Conservation (phyloP, 331 rosid genomes). For the Pyrus hybrid region DNA sequence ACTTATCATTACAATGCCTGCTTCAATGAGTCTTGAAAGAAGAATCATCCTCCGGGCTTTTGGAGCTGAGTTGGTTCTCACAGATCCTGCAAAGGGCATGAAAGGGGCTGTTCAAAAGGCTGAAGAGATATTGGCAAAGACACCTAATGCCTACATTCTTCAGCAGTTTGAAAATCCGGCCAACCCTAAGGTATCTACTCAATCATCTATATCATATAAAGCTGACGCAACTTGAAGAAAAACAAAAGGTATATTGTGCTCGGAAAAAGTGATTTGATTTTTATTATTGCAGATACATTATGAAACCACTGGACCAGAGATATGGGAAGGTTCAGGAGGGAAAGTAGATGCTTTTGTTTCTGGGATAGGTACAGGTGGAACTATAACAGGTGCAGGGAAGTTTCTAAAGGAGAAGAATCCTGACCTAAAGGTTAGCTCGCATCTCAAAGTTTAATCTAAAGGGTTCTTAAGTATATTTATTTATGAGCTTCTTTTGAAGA, state of each 20-base stretch:
- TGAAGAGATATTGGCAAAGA: slow-evolving; percentile 47
- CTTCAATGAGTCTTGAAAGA: slow-evolving; percentile 67
- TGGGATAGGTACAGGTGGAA: slow-evolving; percentile 78
- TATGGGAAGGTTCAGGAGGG: slow-evolving; percentile 57
- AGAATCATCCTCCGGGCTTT: slow-evolving; percentile 54
- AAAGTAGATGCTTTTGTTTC: slow-evolving; percentile 53
- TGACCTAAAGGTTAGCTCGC: slow-evolving; percentile 37
- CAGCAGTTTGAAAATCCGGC: slow-evolving; percentile 72
- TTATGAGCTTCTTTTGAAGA: background rate
- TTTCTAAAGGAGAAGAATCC: slow-evolving; percentile 66
- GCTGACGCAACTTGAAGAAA: background rate
- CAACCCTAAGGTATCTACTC: slow-evolving; percentile 51
- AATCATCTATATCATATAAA: background rate
- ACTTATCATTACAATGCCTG: slow-evolving; percentile 64
- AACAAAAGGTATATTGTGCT: background rate
- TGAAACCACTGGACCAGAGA: slow-evolving; percentile 81
- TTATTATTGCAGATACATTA: slow-evolving; percentile 43
- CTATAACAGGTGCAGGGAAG: slow-evolving; percentile 65
- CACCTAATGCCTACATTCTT: slow-evolving; percentile 57
- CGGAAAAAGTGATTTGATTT: background rate
- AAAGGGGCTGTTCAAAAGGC: slow-evolving; percentile 63
- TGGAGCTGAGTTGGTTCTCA: slow-evolving; percentile 59
- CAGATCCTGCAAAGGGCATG: slow-evolving; percentile 60
- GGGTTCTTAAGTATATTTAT: background rate
- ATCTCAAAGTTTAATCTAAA: background rate